These are phyloP conservation scores for Meyerozyma sp. DNA, from an alignment of 1,139 yeast species.

Conservation along the genomic window DNA sequence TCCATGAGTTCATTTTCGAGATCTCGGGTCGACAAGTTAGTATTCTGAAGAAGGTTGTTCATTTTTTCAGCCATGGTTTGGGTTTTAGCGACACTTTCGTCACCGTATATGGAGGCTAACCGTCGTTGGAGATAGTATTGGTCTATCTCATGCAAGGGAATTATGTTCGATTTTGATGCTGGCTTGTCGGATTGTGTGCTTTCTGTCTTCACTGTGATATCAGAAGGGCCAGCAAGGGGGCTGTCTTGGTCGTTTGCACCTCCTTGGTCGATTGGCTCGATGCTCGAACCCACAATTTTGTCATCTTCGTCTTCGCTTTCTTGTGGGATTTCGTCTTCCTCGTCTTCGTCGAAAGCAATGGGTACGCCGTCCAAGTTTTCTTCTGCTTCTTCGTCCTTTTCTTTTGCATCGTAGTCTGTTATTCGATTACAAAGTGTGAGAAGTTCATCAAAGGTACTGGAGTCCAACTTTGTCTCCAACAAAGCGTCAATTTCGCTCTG, in stretches of 20 bases:
- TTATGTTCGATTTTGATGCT: not conserved
- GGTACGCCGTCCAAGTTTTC: slow-evolving; percentile 18
- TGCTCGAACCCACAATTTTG: slow-evolving; percentile 5
- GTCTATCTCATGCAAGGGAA: slow-evolving; percentile 19
- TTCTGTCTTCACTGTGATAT: slow-evolving; percentile 7
- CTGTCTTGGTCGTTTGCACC: slow-evolving; percentile 11
- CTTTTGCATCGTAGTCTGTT: slow-evolving; percentile 44
- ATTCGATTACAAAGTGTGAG: slow-evolving; percentile 47
- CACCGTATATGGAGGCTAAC: slow-evolving; percentile 9
- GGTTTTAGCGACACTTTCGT: slow-evolving; percentile 12
- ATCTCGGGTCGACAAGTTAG: slow-evolving; percentile 25
- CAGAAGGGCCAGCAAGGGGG: slow-evolving; percentile 1
- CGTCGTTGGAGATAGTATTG: slow-evolving; percentile 20
- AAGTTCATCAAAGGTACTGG: slow-evolving; percentile 49
- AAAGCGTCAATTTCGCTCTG: slow-evolving; percentile 35
- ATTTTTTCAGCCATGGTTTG: slow-evolving; percentile 13
- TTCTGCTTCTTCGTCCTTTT: slow-evolving; percentile 22
- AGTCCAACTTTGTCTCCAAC: slow-evolving; percentile 40
- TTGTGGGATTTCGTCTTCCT: slow-evolving; percentile 9
- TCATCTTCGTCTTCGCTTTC: slow-evolving; percentile 5
- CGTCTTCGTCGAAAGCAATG: slow-evolving; percentile 20
- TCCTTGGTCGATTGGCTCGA: slow-evolving; percentile 11
- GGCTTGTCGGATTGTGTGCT: not conserved
- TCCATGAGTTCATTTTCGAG: slow-evolving; percentile 51
- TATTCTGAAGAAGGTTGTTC: slow-evolving; percentile 12